A percentile compares a stretch with the other conserved stretches of the same genome.
These are phyloP conservation scores for Erigeron canadensis DNA, from an alignment of 129 eudicot species.

Conservation along the genomic window DNA sequence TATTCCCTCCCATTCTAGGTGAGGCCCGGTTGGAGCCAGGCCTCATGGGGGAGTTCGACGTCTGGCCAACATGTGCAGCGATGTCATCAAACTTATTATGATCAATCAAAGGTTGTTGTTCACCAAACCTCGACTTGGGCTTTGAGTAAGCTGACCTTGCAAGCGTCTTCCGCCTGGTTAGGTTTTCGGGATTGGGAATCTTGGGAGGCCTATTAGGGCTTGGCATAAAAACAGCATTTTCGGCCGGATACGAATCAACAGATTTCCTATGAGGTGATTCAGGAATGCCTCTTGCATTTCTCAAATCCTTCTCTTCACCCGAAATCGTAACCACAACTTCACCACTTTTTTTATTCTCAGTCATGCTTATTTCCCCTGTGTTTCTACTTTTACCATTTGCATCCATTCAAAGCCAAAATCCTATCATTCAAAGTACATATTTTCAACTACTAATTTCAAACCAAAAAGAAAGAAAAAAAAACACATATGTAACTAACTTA, in stretches of 20 bases:
- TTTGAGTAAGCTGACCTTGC: constrained; percentile 51
- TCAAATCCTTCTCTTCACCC: constrained; percentile 42
- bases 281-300: constrained; percentile 22
- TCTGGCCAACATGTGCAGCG: constrained; percentile 33
- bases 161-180: constrained; percentile 54
- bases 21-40: constrained; percentile 42
- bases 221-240: constrained; percentile 42
- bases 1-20: constrained; percentile 29
- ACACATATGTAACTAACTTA: neutral
- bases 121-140: constrained; percentile 91
- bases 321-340: constrained; percentile 51
- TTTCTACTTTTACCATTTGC: constrained; percentile 44
- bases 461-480: neutral
- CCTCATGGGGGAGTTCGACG: constrained; percentile 38
- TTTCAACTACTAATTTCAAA: constrained; percentile 7
- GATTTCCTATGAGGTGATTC: constrained; percentile 40
- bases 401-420: constrained; percentile 50
- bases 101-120: constrained; percentile 62
- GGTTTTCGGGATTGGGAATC: constrained; percentile 53
- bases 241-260: constrained; percentile 51
- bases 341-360: constrained; percentile 43
- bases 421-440: constrained; percentile 24
- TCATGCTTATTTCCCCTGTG: constrained; percentile 63
- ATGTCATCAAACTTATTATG: constrained; percentile 49
- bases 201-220: constrained; percentile 72